A percentile compares a stretch with the other conserved stretches of the same genome.
These are phyloP conservation scores for Phlegmacium glaucopus DNA, from an alignment of 768 basidiomycete species.

Conservation along the genomic window DNA sequence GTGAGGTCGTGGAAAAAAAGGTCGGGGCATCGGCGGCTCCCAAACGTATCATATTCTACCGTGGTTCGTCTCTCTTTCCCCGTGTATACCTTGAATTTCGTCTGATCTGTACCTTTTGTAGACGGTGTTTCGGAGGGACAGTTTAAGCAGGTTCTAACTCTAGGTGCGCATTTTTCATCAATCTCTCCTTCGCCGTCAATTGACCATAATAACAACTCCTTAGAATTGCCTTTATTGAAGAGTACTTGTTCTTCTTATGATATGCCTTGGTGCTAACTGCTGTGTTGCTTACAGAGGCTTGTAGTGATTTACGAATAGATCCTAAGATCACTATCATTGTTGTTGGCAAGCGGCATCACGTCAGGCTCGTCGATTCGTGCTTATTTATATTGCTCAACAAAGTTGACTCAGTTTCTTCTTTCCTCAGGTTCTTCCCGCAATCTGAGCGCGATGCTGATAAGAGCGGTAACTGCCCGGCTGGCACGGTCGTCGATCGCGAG, in stretches of 20 bases:
- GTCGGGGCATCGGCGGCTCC: conserved; percentile 41
- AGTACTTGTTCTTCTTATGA: conserved; percentile 31
- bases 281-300: conserved; percentile 49
- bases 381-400: not conserved
- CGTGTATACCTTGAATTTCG: not conserved
- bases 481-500: conserved; percentile 77
- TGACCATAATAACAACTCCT: not conserved
- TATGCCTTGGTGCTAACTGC: not conserved
- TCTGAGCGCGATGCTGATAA: conserved; percentile 46
- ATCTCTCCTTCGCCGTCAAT: not conserved
- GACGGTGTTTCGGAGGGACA: conserved; percentile 57
- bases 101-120: conserved; percentile 20
- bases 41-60: conserved; percentile 72
- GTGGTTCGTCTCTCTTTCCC: conserved; percentile 39
- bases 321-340: conserved; percentile 74
- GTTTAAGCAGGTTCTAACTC: conserved; percentile 50
- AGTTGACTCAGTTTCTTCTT: not conserved
- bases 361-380: conserved; percentile 30
- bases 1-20: conserved; percentile 50
- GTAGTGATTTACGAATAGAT: conserved; percentile 48
- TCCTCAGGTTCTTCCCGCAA: conserved; percentile 32
- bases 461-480: conserved; percentile 77
- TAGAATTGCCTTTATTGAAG: conserved; percentile 59
- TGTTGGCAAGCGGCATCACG: conserved; percentile 76
- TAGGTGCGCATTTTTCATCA: conserved; percentile 36